These are phyloP conservation scores for Haberlea rhodopensis DNA, from an alignment of 257 asterid genomes.

Conservation along the genomic window DNA sequence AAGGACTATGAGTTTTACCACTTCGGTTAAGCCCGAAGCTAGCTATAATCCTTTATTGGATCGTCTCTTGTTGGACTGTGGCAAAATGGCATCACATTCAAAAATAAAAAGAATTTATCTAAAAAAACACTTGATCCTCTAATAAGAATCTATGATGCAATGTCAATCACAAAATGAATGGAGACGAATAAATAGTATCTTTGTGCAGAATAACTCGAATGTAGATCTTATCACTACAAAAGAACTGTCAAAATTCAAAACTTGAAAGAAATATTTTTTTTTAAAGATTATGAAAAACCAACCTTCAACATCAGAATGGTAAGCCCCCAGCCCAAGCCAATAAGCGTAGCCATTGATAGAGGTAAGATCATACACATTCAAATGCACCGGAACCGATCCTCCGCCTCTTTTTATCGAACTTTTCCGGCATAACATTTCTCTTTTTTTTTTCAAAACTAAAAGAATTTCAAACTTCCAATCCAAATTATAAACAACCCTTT, in stretches of 20 bases:
- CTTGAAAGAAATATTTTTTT: too few species aligned
- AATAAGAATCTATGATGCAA: too few species aligned
- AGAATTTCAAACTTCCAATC: background rate
- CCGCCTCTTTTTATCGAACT: conserved; percentile 34
- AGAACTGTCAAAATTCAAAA: background rate
- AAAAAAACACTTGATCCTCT: too few species aligned
- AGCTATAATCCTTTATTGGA: too few species aligned
- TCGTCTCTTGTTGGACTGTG: too few species aligned
- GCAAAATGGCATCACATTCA: too few species aligned
- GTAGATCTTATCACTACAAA: conserved; percentile 23
- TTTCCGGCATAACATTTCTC: conserved; percentile 72
- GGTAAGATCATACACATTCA: conserved; percentile 78
- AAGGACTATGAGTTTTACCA: too few species aligned
- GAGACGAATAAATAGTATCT: too few species aligned
- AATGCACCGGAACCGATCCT: conserved; percentile 66
- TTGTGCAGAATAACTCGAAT: background rate
- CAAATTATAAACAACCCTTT: conserved; percentile 3
- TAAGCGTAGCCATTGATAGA: conserved; percentile 75
- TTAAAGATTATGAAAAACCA: too few species aligned
- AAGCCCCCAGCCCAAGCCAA: conserved; percentile 87
- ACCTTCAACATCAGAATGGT: conserved; percentile 93
- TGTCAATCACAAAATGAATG: too few species aligned
- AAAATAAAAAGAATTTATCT: too few species aligned
- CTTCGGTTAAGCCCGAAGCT: too few species aligned
- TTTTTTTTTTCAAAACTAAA: conserved; percentile 16